Evolutionary conservation across 306 rosid species (phyloP), one percentile per base, ranked within the genome.

Genomic region (Citrullus amarus): DNA sequence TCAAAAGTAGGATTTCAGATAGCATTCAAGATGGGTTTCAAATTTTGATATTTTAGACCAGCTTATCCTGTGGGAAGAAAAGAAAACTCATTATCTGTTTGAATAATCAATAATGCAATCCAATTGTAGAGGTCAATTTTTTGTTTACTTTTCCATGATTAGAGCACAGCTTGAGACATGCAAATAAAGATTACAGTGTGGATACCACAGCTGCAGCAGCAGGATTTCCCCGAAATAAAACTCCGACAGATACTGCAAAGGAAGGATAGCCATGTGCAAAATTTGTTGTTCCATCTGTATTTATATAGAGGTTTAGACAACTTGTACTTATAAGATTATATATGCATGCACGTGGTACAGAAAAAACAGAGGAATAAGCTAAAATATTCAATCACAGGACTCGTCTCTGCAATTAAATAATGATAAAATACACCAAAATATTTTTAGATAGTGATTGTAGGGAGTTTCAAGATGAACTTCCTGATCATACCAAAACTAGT

Each of bases 161-260:
- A 18, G 38, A 70, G n/a, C 56, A 70, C 18, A 69, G 34, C 76
- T 67, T 13, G 12, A 78, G 78, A 39, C 39, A 79, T 22, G 28
- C n/a, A 78, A 78, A 78, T 74, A 15, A 6, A 66, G 53, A 48
- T n/a, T 48, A 63, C 25, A 14, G 4, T n/a, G 20, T 76, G 48
- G 75, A 59, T 82, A 94, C 99, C 97, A 95, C 99, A 4, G 96
- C 84, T 55, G 97, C 97, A 76, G 97, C 97, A 50, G 89, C 92
- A 81, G 99, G 99, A 79, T 86, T 92, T 85, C 99, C 99, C 80
- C 83, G 88, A 83, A 85, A 91, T 39, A 95, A 78, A 83, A 95
- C 97, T 75, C 97, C 99, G 55, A 95, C 90, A 75, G 99, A 92
- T 71, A 95, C 99, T 8, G 97, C 97, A 88, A 95, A 95, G 87